phyloP scores from a whole-genome alignment of 805 yeast species.

The Lachancea lanzarotensis region DNA sequence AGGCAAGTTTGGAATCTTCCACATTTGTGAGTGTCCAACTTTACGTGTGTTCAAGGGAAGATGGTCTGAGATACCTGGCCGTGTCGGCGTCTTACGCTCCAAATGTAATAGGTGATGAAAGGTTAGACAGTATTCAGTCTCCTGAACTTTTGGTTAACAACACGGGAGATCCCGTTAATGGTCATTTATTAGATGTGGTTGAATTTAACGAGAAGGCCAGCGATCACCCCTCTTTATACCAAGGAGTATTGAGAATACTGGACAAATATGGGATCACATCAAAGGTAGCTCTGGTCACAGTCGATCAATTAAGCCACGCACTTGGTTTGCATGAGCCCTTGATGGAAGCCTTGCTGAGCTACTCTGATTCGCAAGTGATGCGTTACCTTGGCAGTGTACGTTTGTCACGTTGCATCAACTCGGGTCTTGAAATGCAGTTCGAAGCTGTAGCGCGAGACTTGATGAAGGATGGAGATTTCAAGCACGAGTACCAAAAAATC shows the following conservation, averaged over 20 bases:
- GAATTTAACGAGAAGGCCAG: slow-evolving; percentile 3
- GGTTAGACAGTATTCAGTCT: background rate
- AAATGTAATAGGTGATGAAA: slow-evolving; percentile 1
- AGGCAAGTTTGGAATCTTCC: slow-evolving; percentile 1
- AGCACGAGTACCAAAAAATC: slow-evolving; percentile 6
- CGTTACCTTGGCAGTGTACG: slow-evolving; percentile 5
- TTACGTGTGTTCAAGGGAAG: slow-evolving; percentile 3
- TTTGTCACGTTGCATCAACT: slow-evolving; percentile 4
- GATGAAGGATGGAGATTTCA: slow-evolving; percentile 4
- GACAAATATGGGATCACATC: slow-evolving; percentile 4
- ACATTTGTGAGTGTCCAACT: slow-evolving; percentile 7
- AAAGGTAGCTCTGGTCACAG: slow-evolving; percentile 8
- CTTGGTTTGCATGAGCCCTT: background rate
- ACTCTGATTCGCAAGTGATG: slow-evolving; percentile 1
- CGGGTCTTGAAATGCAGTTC: slow-evolving; percentile 7
- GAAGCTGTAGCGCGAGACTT: slow-evolving; percentile 1
- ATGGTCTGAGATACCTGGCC: slow-evolving; percentile 3
- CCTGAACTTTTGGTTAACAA: slow-evolving; percentile 6
- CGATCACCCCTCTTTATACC: slow-evolving; percentile 1
- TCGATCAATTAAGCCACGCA: slow-evolving; percentile 5
- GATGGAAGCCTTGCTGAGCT: slow-evolving; percentile 1
- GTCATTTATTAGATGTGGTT: slow-evolving; percentile 8
- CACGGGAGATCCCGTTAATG: slow-evolving; percentile 5
- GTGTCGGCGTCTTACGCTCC: slow-evolving; percentile 10
- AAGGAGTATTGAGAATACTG: slow-evolving; percentile 1